Base-by-base conservation (phyloP, 2,329 filamentous ascomycete genomes). In the Exserohilum turcica region DNA sequence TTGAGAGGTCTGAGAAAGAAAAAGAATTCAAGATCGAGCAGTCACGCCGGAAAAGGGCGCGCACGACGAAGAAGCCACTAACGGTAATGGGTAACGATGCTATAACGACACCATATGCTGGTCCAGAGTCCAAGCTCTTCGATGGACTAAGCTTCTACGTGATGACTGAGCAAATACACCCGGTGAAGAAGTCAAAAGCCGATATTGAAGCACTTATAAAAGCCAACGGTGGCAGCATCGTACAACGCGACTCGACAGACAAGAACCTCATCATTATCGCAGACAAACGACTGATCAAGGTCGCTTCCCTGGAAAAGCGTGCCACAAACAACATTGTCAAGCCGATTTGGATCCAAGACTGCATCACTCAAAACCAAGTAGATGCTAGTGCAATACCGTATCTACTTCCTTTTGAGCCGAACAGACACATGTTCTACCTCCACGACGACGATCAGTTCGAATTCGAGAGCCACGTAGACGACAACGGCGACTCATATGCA, bases 141-240 rank as follows among this genome's bases (percentile, higher is more conserved):
- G 80, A 86, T 7, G 89, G 89, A 0, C 74, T 94, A 12, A 87
- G 85, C 35, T 96, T 97, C 70, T 95, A 86, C 76, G 83, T 97
- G 16, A 82, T 97, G 68, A 92, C 89, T 1, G 92, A 95, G 46
- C 86, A 88, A 24, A 70, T 81, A 1, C 80, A 83, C 36, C 90
- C 91, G 0, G 76, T 79, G 19, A 94, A 90, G 74, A 91, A 86
- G 71, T 83, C 82, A 5, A 97, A 96, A 73, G 79, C 82, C 0
- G 87, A 95, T 58, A 78, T 99, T 1, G 92, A 97, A 73, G 79
- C 84, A 7, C 74, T 96, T 1, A 83, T 97, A 64, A 96, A 94
- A 73, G 83, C 86, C 5, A 86, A 97, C 56, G 93, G 93, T 3
- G 94, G 92, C 5, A 84, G 77, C 8, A 81, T 97, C 28, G 88